Conservation (phyloP, 768 basidiomycete genomes). For the Lactarius trivialis region DNA sequence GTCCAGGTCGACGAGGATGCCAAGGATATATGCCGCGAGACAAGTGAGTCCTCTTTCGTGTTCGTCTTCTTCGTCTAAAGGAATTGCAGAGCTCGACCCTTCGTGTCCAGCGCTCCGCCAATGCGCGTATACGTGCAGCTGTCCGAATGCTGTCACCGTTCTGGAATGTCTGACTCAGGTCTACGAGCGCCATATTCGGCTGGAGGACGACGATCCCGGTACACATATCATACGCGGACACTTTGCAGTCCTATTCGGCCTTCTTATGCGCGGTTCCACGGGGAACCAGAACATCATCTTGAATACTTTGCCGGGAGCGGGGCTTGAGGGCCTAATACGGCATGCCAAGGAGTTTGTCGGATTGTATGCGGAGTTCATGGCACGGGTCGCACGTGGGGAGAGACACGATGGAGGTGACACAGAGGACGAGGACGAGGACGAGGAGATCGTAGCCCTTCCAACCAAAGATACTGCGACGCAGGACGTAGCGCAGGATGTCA, state of each 20-base stretch:
- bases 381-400: slow-evolving; percentile 25
- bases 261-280: slow-evolving; percentile 35
- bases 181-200: slow-evolving; percentile 38
- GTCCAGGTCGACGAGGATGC: slow-evolving; percentile 52
- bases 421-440: slow-evolving; percentile 15
- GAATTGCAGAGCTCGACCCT: slow-evolving; percentile 42
- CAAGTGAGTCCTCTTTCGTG: slow-evolving; percentile 39
- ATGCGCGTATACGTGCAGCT: slow-evolving; percentile 51
- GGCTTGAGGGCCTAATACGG: slow-evolving; percentile 31
- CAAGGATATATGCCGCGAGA: slow-evolving; percentile 40
- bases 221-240: slow-evolving; percentile 58
- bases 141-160: slow-evolving; percentile 38
- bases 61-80: slow-evolving; percentile 1
- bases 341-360: slow-evolving; percentile 37
- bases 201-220: slow-evolving; percentile 28
- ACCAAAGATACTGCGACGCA: slow-evolving; percentile 25
- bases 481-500: slow-evolving; percentile 36
- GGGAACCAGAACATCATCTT: slow-evolving; percentile 32
- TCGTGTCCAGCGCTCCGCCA: slow-evolving; percentile 42
- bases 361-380: slow-evolving; percentile 35
- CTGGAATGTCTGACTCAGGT: slow-evolving; percentile 47
- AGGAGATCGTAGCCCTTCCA: slow-evolving; percentile 1
- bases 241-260: slow-evolving; percentile 64
- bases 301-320: slow-evolving; percentile 32
- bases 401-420: slow-evolving; percentile 17